A percentile compares a stretch with the other conserved stretches of the same genome.
phyloP scores from a whole-genome alignment of 495 filamentous ascomycete genomes.

The Talaromyces borbonicus region DNA sequence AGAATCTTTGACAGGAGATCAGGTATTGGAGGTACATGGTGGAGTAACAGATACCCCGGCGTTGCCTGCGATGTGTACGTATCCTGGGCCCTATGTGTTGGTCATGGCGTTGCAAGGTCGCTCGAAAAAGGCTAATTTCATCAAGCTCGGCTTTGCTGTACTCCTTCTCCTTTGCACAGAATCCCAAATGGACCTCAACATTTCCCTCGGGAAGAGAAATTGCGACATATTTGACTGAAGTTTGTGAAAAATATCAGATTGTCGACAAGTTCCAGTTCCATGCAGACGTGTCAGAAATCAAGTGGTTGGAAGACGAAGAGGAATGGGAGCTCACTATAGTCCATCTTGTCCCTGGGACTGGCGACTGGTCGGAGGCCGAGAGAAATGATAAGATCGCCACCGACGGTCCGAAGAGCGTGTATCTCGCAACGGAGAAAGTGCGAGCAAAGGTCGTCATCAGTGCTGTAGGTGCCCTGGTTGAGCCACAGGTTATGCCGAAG shows the following conservation, averaged over 20 bases:
- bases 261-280: slow-evolving; percentile 49
- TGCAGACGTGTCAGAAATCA: slow-evolving; percentile 39
- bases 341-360: slow-evolving; percentile 41
- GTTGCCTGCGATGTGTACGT: slow-evolving; percentile 42
- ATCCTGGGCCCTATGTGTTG: slow-evolving; percentile 5
- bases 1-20: slow-evolving; percentile 53
- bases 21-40: slow-evolving; percentile 60
- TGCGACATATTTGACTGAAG: slow-evolving; percentile 45
- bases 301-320: slow-evolving; percentile 38
- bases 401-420: slow-evolving; percentile 28
- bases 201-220: slow-evolving; percentile 49
- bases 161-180: slow-evolving; percentile 52
- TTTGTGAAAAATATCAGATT: slow-evolving; percentile 50
- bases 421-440: slow-evolving; percentile 33
- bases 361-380: slow-evolving; percentile 32
- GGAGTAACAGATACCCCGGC: slow-evolving; percentile 57
- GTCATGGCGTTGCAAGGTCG: neutral
- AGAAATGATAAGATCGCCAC: slow-evolving; percentile 18
- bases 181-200: slow-evolving; percentile 46
- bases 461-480: slow-evolving; percentile 44
- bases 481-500: slow-evolving; percentile 40
- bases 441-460: slow-evolving; percentile 48
- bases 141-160: slow-evolving; percentile 48
- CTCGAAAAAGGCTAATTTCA: neutral
- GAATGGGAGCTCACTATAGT: slow-evolving; percentile 47